A percentile compares a stretch with the other conserved stretches of the same genome.
Conservation (phyloP, 495 filamentous ascomycete genomes). For the Hyaloscypha hepaticicola region DNA sequence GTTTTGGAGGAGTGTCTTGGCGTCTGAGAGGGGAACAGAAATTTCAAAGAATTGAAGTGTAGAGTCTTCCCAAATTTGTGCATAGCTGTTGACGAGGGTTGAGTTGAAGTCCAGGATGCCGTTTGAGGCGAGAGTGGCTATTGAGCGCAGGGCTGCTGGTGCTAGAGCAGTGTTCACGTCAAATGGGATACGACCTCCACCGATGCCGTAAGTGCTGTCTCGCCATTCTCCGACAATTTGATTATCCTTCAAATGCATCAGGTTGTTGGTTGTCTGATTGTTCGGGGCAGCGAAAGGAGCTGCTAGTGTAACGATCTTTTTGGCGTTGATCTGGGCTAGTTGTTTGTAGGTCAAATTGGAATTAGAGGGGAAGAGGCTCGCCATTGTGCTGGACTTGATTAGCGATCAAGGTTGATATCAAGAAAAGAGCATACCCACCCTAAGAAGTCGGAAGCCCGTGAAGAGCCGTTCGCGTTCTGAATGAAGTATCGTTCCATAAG, state of each 20-base stretch:
- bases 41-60: conserved; percentile 60
- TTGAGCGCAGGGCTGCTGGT: conserved; percentile 59
- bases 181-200: conserved; percentile 62
- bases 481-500: conserved; percentile 60
- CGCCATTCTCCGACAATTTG: conserved; percentile 64
- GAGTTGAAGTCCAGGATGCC: conserved; percentile 47
- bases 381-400: conserved; percentile 36
- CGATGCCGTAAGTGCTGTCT: conserved; percentile 59
- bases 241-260: conserved; percentile 54
- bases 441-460: conserved; percentile 46
- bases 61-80: conserved; percentile 61
- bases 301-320: conserved; percentile 57
- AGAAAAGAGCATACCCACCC: conserved; percentile 26
- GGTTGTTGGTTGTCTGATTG: conserved; percentile 51
- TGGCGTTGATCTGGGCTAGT: conserved; percentile 50
- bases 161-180: conserved; percentile 65
- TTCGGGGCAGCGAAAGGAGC: conserved; percentile 47
- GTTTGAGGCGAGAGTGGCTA: conserved; percentile 48
- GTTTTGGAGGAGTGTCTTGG: conserved; percentile 43
- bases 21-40: conserved; percentile 42
- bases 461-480: conserved; percentile 42
- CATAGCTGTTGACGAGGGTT: conserved; percentile 46
- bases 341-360: conserved; percentile 50
- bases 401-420: conserved; percentile 8
- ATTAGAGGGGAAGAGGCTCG: conserved; percentile 48